A percentile compares a stretch with the other conserved stretches of the same genome.
Evolutionary conservation across 2,329 filamentous ascomycete genomes (phyloP).

Genomic region (Ascochyta pisi): DNA sequence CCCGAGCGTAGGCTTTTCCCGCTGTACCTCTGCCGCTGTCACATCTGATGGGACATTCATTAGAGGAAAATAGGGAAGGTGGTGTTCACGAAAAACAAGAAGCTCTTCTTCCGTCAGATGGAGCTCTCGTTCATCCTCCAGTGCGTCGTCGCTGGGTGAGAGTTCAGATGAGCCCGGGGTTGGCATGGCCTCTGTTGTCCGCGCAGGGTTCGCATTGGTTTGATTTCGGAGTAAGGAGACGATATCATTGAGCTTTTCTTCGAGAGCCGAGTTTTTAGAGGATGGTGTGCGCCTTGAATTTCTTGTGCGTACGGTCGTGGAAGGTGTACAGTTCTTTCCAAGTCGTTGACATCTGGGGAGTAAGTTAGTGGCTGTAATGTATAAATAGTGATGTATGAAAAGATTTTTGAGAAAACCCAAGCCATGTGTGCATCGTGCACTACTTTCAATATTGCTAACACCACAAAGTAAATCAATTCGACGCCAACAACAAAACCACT

Average conservation of each 20-base stretch:
- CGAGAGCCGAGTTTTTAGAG: conserved; percentile 28
- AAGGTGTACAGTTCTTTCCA: conserved; percentile 21
- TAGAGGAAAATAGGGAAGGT: conserved; percentile 24
- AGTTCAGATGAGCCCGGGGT: conserved; percentile 17
- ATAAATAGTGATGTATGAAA: too few relatives aligned
- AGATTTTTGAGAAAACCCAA: too few relatives aligned
- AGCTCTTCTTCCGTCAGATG: conserved; percentile 21
- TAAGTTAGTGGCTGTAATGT: too few relatives aligned
- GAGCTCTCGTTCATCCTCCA: neutral
- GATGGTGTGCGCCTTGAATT: conserved; percentile 3
- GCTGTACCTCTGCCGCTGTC: conserved; percentile 15
- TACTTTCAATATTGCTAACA: too few relatives aligned
- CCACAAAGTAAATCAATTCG: too few relatives aligned
- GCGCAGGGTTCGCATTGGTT: conserved; percentile 8
- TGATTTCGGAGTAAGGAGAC: conserved; percentile 35
- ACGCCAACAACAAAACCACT: too few relatives aligned
- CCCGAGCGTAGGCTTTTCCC: conserved; percentile 17
- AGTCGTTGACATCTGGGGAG: conserved; percentile 24
- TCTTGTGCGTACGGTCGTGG: conserved; percentile 17
- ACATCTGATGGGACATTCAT: conserved; percentile 13
- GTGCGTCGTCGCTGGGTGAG: neutral
- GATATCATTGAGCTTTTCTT: conserved; percentile 42
- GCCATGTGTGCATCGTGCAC: too few relatives aligned
- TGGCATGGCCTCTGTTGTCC: conserved; percentile 5
- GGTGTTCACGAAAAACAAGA: conserved; percentile 11